phyloP scores from a whole-genome alignment of 2,329 filamentous ascomycete species.

The Aureobasidium melanogenum region DNA sequence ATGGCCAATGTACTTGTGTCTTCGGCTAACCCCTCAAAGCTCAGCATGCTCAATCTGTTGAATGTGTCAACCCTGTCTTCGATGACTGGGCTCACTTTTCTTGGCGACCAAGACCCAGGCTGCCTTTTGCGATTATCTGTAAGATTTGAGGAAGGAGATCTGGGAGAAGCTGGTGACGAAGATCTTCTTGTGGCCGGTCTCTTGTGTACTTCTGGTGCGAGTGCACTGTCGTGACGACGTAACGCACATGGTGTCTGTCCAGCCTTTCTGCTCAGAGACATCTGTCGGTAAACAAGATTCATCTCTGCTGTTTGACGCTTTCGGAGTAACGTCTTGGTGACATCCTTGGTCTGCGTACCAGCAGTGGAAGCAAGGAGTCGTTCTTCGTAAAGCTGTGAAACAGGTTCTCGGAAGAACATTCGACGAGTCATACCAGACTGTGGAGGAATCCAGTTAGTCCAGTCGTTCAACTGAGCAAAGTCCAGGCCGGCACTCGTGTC shows the following conservation, averaged over 20 bases:
- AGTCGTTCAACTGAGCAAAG: slow-evolving; percentile 45
- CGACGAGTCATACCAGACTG: slow-evolving; percentile 38
- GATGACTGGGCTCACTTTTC: slow-evolving; percentile 22
- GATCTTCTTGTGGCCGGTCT: not conserved
- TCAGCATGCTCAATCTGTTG: slow-evolving; percentile 16
- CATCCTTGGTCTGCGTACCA: slow-evolving; percentile 4
- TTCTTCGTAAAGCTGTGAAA: slow-evolving; percentile 51
- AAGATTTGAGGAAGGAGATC: not conserved
- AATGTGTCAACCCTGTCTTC: slow-evolving; percentile 19
- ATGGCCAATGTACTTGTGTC: slow-evolving; percentile 51
- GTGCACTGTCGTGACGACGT: not conserved
- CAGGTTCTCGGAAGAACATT: slow-evolving; percentile 52
- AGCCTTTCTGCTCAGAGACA: not conserved
- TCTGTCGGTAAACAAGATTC: not conserved
- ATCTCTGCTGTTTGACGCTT: slow-evolving; percentile 2
- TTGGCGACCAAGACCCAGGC: not conserved
- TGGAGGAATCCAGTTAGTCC: slow-evolving; percentile 47
- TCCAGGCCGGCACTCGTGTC: slow-evolving; percentile 40
- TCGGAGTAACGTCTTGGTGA: not conserved
- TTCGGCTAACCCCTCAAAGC: slow-evolving; percentile 29
- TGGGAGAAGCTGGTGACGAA: not conserved
- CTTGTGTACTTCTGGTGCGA: slow-evolving; percentile 1
- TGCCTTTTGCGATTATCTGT: not conserved
- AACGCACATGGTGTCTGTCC: not conserved
- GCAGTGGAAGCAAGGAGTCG: slow-evolving; percentile 27